Conservation (phyloP, 2,329 filamentous ascomycete species). For the Calonectria fujianensis region DNA sequence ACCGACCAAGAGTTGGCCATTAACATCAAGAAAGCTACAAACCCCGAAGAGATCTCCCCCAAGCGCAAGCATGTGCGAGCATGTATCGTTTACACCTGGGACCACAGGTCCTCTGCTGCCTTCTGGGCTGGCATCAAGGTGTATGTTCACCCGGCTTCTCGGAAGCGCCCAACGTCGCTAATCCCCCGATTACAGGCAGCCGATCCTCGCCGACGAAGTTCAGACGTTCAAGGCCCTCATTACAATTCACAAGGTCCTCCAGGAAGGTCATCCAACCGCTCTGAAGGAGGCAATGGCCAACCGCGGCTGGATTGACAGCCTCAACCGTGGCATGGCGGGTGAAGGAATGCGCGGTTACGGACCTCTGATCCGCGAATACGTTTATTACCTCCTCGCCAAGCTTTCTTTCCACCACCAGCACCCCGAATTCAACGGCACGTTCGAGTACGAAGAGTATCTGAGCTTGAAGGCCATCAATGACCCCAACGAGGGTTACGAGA, state of each 20-base stretch:
- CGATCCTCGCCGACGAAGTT: conserved; percentile 97
- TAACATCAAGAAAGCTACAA: conserved; percentile 83
- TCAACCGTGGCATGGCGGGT: conserved; percentile 87
- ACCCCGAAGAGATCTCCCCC: conserved; percentile 79
- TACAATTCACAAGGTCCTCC: conserved; percentile 96
- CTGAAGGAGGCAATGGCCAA: conserved; percentile 93
- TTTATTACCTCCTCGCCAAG: conserved; percentile 95
- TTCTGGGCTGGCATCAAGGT: conserved; percentile 99
- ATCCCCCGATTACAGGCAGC: conserved; percentile 78
- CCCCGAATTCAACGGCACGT: conserved; percentile 98
- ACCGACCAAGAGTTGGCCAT: conserved; percentile 81
- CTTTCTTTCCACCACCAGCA: conserved; percentile 97
- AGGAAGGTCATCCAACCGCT: conserved; percentile 94
- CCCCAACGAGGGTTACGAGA: conserved; percentile 98
- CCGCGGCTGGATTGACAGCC: conserved; percentile 92
- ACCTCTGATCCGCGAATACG: conserved; percentile 96
- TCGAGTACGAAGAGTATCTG: conserved; percentile 99
- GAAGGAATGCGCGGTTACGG: conserved; percentile 94
- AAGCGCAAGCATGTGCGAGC: conserved; percentile 96
- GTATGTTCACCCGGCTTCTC: conserved; percentile 71
- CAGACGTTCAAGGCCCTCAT: conserved; percentile 99
- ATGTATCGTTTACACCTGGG: conserved; percentile 99
- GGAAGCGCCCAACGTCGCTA: conserved; percentile 26
- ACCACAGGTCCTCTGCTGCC: conserved; percentile 94
- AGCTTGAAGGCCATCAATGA: conserved; percentile 98